Evolutionary conservation across 2,329 filamentous ascomycete species (phyloP).

Genomic region (Fusarium humuli): DNA sequence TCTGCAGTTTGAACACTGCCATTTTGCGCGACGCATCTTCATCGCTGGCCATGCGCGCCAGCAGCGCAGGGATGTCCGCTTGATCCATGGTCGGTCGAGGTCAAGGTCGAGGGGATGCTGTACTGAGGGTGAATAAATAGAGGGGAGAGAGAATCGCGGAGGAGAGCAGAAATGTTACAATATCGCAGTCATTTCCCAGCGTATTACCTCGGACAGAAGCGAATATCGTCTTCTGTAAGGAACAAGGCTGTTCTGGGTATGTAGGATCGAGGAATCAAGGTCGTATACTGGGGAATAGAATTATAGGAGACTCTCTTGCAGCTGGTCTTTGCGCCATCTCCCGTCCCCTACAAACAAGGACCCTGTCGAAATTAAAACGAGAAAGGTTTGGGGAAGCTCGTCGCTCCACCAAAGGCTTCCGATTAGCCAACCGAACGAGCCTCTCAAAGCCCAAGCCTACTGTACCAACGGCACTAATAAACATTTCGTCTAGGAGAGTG

Average conservation of each 20-base stretch:
- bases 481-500: not conserved
- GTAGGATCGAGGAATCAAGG: conserved; percentile 2
- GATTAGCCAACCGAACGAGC: conserved; percentile 2
- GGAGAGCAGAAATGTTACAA: conserved; percentile 11
- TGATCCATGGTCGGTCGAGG: conserved; percentile 63
- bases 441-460: conserved; percentile 1
- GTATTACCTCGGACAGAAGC: not conserved
- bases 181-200: conserved; percentile 35
- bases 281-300: conserved; percentile 9
- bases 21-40: conserved; percentile 96
- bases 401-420: conserved; percentile 20
- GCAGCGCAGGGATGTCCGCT: conserved; percentile 73
- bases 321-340: conserved; percentile 9
- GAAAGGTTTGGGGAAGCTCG: conserved; percentile 35
- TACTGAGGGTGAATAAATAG: not conserved
- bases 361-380: conserved; percentile 40
- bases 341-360: conserved; percentile 26
- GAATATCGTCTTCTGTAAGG: not conserved
- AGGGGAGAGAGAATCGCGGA: not conserved
- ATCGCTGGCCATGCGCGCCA: conserved; percentile 73
- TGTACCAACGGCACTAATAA: conserved; percentile 7
- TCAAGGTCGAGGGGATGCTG: not conserved
- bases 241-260: not conserved
- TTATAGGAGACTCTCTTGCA: conserved; percentile 33
- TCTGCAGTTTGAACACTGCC: conserved; percentile 98